These are phyloP conservation scores for Gautieria morchelliformis DNA, from an alignment of 768 basidiomycete genomes.

Conservation along the genomic window DNA sequence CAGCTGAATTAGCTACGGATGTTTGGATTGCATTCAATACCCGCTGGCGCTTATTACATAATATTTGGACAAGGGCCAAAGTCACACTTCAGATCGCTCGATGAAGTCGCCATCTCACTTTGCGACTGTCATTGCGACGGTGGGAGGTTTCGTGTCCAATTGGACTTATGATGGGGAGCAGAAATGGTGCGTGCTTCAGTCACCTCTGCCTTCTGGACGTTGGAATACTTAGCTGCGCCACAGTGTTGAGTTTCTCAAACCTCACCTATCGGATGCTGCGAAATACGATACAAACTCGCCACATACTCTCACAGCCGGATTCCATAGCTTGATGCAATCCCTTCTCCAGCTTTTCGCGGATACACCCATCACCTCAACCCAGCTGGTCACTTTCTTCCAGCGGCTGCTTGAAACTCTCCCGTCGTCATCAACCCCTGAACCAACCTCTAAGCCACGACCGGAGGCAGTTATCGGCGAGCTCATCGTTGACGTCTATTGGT, in stretches of 20 bases:
- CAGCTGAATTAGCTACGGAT: background rate
- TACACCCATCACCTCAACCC: slow-evolving; percentile 36
- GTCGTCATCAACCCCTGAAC: slow-evolving; percentile 49
- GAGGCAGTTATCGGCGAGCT: slow-evolving; percentile 46
- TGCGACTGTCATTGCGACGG: background rate
- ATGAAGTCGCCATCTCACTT: slow-evolving; percentile 1
- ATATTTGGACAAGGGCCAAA: no score
- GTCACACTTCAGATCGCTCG: no score
- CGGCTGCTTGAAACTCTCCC: slow-evolving; percentile 53
- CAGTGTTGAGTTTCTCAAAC: slow-evolving; percentile 5
- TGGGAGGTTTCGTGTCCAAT: background rate
- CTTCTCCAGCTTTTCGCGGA: slow-evolving; percentile 48
- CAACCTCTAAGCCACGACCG: slow-evolving; percentile 20
- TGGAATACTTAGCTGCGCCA: background rate
- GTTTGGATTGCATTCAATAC: background rate
- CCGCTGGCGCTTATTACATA: background rate
- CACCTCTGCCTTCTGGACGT: background rate
- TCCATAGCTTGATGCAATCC: slow-evolving; percentile 58
- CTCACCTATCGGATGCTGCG: slow-evolving; percentile 2
- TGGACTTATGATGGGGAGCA: slow-evolving; percentile 3
- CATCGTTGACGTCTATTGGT: slow-evolving; percentile 76
- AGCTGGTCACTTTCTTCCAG: slow-evolving; percentile 55
- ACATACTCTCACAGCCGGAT: slow-evolving; percentile 54
- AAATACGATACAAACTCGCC: slow-evolving; percentile 33
- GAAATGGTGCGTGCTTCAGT: background rate